phyloP scores from a whole-genome alignment of 2,329 filamentous ascomycete genomes.

The Fusarium sp. region DNA sequence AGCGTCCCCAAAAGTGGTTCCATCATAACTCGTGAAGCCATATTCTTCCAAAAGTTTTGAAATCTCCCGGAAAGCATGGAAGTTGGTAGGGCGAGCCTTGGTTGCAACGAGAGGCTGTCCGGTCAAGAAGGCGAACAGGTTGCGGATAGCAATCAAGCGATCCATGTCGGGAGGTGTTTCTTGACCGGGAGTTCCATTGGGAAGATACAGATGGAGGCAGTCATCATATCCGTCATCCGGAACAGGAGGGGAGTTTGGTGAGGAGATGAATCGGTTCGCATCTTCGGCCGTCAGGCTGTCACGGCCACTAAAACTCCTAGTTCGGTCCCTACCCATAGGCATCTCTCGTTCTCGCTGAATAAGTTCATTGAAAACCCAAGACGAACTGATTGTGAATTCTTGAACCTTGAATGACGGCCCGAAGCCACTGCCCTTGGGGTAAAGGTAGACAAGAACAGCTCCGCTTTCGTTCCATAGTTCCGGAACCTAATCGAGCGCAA shows the following conservation, averaged over 20 bases:
- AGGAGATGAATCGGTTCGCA: conserved; percentile 52
- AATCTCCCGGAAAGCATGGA: conserved; percentile 64
- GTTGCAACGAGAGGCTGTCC: conserved; percentile 71
- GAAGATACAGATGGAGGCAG: conserved; percentile 61
- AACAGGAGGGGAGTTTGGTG: conserved; percentile 50
- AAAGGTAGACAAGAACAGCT: conserved; percentile 66
- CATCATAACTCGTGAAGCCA: conserved; percentile 65
- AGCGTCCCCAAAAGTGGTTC: conserved; percentile 66
- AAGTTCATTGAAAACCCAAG: conserved; percentile 63
- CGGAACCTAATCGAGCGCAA: conserved; percentile 58
- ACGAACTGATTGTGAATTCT: conserved; percentile 62
- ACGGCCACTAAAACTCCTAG: conserved; percentile 58
- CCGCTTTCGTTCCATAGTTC: conserved; percentile 72
- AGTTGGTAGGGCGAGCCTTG: conserved; percentile 59
- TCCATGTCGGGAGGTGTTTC: conserved; percentile 56
- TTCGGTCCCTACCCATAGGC: conserved; percentile 45
- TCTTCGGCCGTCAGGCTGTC: conserved; percentile 61
- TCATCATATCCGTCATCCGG: conserved; percentile 51
- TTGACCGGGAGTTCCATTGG: conserved; percentile 50
- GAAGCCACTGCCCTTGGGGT: conserved; percentile 57
- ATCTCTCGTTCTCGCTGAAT: conserved; percentile 56
- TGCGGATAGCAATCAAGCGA: conserved; percentile 66
- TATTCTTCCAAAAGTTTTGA: conserved; percentile 64
- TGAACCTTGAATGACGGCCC: conserved; percentile 70
- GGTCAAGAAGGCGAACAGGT: conserved; percentile 72